Conservation (phyloP, 2,329 filamentous ascomycete species). For the Claviceps fusiformis region DNA sequence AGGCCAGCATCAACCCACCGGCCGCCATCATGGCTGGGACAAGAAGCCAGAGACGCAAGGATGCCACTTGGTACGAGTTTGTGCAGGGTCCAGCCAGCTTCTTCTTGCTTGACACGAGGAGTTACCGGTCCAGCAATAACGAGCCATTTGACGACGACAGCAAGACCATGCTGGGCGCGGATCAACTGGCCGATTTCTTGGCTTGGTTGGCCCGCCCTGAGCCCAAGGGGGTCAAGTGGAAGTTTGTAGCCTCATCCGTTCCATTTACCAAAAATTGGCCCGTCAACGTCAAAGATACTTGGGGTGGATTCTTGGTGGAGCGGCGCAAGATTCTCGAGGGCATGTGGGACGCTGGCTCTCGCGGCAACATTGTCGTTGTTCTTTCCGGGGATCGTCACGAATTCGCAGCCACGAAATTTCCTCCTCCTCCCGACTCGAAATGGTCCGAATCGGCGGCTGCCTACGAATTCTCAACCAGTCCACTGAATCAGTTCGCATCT, state of each 20-base stretch:
- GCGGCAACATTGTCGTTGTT: constrained; percentile 65
- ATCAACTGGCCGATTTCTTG: constrained; percentile 69
- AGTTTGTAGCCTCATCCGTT: constrained; percentile 78
- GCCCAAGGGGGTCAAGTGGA: constrained; percentile 74
- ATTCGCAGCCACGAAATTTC: constrained; percentile 78
- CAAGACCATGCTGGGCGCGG: constrained; percentile 77
- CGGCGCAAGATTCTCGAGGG: constrained; percentile 68
- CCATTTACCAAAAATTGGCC: constrained; percentile 98
- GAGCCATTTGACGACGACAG: constrained; percentile 44
- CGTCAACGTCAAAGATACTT: constrained; percentile 77
- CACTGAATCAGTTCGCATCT: constrained; percentile 86
- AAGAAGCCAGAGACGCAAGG: constrained; percentile 23
- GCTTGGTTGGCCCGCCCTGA: constrained; percentile 61
- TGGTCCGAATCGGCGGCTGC: constrained; percentile 55
- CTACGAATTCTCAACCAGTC: constrained; percentile 85
- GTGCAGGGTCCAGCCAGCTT: constrained; percentile 82
- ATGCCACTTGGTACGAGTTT: constrained; percentile 79
- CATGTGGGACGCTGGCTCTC: constrained; percentile 77
- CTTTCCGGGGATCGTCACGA: constrained; percentile 93
- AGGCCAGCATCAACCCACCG: constrained; percentile 74
- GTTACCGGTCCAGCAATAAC: constrained; percentile 61
- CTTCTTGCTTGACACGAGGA: constrained; percentile 87
- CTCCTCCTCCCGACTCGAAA: constrained; percentile 42
- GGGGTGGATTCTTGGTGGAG: constrained; percentile 82
- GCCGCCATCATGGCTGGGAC: constrained; percentile 36